Evolutionary conservation across 768 basidiomycete genomes (phyloP).

Genomic region (Termitomyces sp.): DNA sequence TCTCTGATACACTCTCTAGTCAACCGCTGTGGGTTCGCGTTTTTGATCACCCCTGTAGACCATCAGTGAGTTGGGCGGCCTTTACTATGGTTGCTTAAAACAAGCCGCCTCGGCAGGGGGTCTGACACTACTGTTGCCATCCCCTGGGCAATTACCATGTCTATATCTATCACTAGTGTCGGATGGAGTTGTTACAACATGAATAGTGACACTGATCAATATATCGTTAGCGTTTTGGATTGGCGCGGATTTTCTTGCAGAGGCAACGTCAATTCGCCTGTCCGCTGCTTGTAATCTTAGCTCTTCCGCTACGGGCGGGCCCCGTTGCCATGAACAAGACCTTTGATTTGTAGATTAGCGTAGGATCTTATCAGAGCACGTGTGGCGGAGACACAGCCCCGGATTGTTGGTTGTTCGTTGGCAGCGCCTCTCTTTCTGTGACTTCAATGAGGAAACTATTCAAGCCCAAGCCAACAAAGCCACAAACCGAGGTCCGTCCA

Average conservation of each 20-base stretch:
- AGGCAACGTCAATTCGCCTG: too few species aligned
- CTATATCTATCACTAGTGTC: constrained; percentile 53
- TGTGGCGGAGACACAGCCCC: constrained; percentile 4
- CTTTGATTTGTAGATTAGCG: too few species aligned
- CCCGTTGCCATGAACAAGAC: too few species aligned
- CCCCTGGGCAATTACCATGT: constrained; percentile 55
- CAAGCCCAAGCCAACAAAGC: constrained; percentile 34
- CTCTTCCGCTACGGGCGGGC: too few species aligned
- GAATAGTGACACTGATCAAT: too few species aligned
- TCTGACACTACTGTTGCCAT: constrained; percentile 64
- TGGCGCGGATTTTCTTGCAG: too few species aligned
- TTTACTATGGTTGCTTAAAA: constrained; percentile 16
- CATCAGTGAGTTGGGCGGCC: constrained; percentile 13
- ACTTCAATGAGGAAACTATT: constrained; percentile 6
- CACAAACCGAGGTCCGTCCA: constrained; percentile 22
- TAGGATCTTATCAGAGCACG: neutral
- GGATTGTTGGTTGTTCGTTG: constrained; percentile 4
- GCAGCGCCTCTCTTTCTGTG: constrained; percentile 1
- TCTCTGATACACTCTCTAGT: constrained; percentile 28
- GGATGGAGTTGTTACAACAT: too few species aligned
- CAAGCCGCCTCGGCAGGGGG: constrained; percentile 18
- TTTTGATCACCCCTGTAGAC: constrained; percentile 41
- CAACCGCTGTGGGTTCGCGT: constrained; percentile 56
- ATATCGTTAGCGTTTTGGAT: too few species aligned
- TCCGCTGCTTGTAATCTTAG: too few species aligned